Percentiles rank a stretch among this genome's conserved stretches.
phyloP scores from a whole-genome alignment of 192 early-diverging fungal species.

The Jimgerdemannia lactiflua region DNA sequence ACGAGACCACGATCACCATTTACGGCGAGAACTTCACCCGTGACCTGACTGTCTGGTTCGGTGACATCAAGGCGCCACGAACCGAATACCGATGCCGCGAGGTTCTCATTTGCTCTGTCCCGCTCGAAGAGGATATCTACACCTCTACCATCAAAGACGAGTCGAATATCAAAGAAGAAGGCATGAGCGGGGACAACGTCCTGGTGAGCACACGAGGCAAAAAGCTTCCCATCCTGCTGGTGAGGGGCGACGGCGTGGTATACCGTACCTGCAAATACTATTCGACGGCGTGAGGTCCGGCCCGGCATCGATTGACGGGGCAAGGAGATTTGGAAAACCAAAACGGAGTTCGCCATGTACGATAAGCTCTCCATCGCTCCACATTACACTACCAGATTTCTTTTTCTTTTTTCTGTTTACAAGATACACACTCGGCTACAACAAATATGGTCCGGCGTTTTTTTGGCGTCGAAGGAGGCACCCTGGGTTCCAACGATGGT shows the following conservation, averaged over 20 bases:
- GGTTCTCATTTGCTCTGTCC: conserved; percentile 37
- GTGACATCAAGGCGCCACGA: conserved; percentile 49
- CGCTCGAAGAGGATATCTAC: conserved; percentile 19
- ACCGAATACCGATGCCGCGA: conserved; percentile 48
- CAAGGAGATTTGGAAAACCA: background rate
- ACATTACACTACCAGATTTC: too few relatives aligned
- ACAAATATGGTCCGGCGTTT: background rate
- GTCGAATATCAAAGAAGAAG: background rate
- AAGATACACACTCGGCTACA: background rate
- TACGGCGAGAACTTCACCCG: conserved; percentile 70
- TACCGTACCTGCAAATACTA: conserved; percentile 33
- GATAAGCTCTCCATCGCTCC: background rate
- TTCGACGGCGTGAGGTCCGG: conserved; percentile 12
- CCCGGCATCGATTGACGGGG: background rate
- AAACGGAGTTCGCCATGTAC: background rate
- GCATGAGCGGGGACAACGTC: background rate
- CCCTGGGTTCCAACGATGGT: too few relatives aligned
- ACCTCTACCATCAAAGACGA: conserved; percentile 8
- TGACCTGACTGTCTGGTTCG: conserved; percentile 73
- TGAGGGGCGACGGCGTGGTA: conserved; percentile 35
- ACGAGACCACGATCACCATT: conserved; percentile 46
- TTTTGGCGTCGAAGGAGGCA: background rate
- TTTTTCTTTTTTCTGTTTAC: background rate
- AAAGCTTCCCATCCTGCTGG: conserved; percentile 30
- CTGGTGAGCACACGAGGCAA: conserved; percentile 1